phyloP scores from a whole-genome alignment of 106 monocot genomes.

The Agapanthus africanus region DNA sequence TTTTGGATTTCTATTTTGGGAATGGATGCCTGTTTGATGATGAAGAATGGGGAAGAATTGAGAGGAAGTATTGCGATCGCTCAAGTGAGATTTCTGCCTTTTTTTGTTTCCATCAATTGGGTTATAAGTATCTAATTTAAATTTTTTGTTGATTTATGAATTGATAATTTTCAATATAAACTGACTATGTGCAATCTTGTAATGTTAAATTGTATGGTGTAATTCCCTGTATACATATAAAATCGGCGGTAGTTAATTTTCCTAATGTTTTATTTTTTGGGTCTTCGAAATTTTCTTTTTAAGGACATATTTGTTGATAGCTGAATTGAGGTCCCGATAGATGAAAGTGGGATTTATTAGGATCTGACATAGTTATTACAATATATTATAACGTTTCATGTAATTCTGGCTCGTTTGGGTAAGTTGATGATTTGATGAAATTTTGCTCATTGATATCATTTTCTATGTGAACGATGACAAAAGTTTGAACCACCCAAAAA shows the following conservation, averaged over 20 bases:
- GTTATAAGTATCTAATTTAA: not conserved
- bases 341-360: not conserved
- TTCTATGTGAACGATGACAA: not conserved
- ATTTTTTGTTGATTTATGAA: not conserved
- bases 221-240: not conserved
- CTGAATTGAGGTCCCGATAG: not conserved
- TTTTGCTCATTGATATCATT: not conserved
- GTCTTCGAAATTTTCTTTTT: no score
- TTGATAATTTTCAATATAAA: not conserved
- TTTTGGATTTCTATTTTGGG: constrained; percentile 1
- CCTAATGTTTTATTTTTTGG: not conserved
- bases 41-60: constrained; percentile 12
- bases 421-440: not conserved
- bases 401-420: not conserved
- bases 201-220: not conserved
- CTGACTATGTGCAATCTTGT: not conserved
- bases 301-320: not conserved
- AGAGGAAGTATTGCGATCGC: not conserved
- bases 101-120: not conserved
- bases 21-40: constrained; percentile 6
- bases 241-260: not conserved
- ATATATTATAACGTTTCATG: not conserved
- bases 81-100: not conserved
- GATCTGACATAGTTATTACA: not conserved
- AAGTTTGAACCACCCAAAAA: not conserved